These are phyloP conservation scores for Tulasnella sp. DNA, from an alignment of 768 basidiomycete genomes.

Conservation along the genomic window DNA sequence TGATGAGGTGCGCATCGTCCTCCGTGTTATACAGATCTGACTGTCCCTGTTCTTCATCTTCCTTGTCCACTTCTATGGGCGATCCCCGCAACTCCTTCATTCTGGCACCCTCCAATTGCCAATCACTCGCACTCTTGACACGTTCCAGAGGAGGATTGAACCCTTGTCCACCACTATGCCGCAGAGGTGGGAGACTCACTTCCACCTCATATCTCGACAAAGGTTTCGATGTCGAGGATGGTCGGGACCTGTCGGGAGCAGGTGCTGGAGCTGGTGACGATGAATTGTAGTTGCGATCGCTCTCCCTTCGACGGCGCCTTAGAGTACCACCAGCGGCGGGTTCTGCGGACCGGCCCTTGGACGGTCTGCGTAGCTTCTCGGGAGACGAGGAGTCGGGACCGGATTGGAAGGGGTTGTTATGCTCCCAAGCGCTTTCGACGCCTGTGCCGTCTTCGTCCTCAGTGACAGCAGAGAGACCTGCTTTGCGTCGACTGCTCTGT, in stretches of 20 bases:
- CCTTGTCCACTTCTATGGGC: neutral
- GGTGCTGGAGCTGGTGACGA: neutral
- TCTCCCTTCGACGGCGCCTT: too few relatives aligned
- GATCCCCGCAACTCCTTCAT: slow-evolving; percentile 21
- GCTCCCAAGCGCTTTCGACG: slow-evolving; percentile 77
- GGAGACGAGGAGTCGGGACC: slow-evolving; percentile 41
- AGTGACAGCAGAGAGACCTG: too few relatives aligned
- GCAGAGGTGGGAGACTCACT: neutral
- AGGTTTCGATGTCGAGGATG: neutral
- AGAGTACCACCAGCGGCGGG: too few relatives aligned
- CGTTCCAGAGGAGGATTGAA: slow-evolving; percentile 3
- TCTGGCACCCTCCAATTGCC: neutral
- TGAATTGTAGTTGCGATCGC: too few relatives aligned
- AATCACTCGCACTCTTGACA: neutral
- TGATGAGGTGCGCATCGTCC: slow-evolving; percentile 28
- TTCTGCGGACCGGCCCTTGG: too few relatives aligned
- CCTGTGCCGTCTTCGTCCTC: neutral
- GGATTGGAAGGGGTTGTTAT: slow-evolving; percentile 80
- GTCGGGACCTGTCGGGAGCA: neutral
- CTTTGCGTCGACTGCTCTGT: too few relatives aligned
- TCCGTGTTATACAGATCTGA: slow-evolving; percentile 34
- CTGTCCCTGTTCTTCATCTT: slow-evolving; percentile 15
- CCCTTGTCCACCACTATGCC: too few relatives aligned
- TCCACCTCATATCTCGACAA: neutral
- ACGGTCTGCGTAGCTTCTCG: neutral